Percentiles rank a stretch among this genome's conserved stretches.
These are phyloP conservation scores for Papiliotrema fonsecae DNA, from an alignment of 1,284 basidiomycete genomes.

Conservation along the genomic window DNA sequence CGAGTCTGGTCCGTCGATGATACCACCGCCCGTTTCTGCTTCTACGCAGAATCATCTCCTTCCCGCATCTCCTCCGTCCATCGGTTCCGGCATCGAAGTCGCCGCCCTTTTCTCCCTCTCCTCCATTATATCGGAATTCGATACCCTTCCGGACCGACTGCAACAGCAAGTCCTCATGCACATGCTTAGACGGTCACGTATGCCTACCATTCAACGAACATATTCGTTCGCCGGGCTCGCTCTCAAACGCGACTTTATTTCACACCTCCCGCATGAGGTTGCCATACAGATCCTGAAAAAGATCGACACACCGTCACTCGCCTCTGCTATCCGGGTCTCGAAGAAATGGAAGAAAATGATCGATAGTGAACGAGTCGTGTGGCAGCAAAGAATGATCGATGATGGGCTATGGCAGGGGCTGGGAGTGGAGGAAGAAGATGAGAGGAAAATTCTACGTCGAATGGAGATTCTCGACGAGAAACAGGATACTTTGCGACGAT, in stretches of 20 bases:
- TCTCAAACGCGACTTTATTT: conserved; percentile 45
- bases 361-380: conserved; percentile 39
- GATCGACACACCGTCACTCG: conserved; percentile 33
- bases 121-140: conserved; percentile 38
- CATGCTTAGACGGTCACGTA: conserved; percentile 41
- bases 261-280: conserved; percentile 42
- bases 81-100: conserved; percentile 41
- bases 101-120: conserved; percentile 44
- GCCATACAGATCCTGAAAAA: conserved; percentile 41
- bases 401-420: conserved; percentile 39
- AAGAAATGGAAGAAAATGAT: conserved; percentile 41
- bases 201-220: conserved; percentile 45
- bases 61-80: conserved; percentile 14
- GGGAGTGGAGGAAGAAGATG: conserved; percentile 45
- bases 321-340: conserved; percentile 34
- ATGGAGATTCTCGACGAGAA: conserved; percentile 33
- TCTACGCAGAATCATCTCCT: too few relatives aligned
- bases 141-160: conserved; percentile 42
- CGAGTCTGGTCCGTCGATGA: conserved; percentile 16
- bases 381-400: conserved; percentile 37
- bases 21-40: neutral
- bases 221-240: conserved; percentile 38
- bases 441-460: conserved; percentile 28
- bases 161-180: conserved; percentile 49
- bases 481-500: neutral